A percentile compares a stretch with the other conserved stretches of the same genome.
phyloP scores from a whole-genome alignment of 352 stramenopile genomes.

The Phytophthora fragariae region DNA sequence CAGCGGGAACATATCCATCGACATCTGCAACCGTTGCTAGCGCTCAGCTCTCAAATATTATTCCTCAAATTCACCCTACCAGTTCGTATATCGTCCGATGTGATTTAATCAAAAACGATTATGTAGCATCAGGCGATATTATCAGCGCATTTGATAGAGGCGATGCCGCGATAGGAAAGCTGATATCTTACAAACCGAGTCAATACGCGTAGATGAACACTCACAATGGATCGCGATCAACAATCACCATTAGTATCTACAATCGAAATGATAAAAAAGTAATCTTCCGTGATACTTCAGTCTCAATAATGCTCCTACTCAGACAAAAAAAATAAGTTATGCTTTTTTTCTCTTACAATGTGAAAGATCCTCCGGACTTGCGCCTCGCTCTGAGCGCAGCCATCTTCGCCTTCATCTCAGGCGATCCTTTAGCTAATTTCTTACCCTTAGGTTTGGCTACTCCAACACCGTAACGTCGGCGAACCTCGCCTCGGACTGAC shows the following conservation, averaged over 20 bases:
- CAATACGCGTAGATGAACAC: conserved; percentile 27
- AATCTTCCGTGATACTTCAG: conserved; percentile 4
- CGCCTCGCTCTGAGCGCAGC: background rate
- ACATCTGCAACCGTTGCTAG: conserved; percentile 6
- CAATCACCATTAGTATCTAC: conserved; percentile 17
- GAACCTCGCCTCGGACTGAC: background rate
- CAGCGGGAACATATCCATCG: conserved; percentile 9
- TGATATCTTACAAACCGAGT: conserved; percentile 16
- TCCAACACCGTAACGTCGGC: background rate
- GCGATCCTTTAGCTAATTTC: background rate
- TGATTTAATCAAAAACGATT: conserved; percentile 33
- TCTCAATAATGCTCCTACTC: conserved; percentile 18
- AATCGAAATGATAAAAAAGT: conserved; percentile 21
- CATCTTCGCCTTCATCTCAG: background rate
- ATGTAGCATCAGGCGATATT: conserved; percentile 24
- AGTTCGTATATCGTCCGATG: conserved; percentile 27
- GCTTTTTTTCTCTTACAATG: conserved; percentile 7
- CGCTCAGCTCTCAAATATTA: background rate
- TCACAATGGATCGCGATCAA: conserved; percentile 12
- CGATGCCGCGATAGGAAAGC: conserved; percentile 15
- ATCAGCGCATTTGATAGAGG: conserved; percentile 14
- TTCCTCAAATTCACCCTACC: conserved; percentile 18
- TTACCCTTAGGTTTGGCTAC: background rate
- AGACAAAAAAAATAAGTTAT: conserved; percentile 11
- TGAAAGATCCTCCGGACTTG: background rate